These are phyloP conservation scores for Fomitopsis pinicola DNA, from an alignment of 1,284 basidiomycete species.

Conservation along the genomic window DNA sequence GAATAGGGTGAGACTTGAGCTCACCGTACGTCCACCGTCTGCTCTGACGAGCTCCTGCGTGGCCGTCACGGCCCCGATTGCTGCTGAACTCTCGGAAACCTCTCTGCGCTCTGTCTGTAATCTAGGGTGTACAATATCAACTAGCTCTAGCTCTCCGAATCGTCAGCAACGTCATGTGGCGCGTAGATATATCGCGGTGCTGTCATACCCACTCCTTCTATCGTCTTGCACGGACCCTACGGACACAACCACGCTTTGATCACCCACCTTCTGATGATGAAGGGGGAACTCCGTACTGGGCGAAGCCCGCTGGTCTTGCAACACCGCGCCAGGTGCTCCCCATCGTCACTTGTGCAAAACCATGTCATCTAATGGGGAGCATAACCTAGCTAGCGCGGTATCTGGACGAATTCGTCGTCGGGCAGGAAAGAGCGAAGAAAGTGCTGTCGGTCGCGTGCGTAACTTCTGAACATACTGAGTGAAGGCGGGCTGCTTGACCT, in stretches of 20 bases:
- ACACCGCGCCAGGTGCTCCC: constrained; percentile 64
- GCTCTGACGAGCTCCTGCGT: background rate
- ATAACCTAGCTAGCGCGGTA: constrained; percentile 71
- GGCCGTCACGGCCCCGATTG: background rate
- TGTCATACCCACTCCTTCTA: constrained; percentile 1
- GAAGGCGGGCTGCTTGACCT: constrained; percentile 1
- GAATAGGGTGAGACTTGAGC: background rate
- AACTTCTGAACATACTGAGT: background rate
- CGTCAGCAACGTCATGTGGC: background rate
- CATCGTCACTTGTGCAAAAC: background rate
- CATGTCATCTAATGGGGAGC: background rate
- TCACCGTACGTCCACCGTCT: background rate
- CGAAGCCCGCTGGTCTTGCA: constrained; percentile 43
- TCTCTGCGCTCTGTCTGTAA: background rate
- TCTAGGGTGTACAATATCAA: constrained; percentile 2
- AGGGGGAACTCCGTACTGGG: constrained; percentile 11
- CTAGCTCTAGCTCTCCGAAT: background rate
- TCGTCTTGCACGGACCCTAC: constrained; percentile 22
- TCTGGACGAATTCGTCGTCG: constrained; percentile 87
- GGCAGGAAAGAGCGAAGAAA: constrained; percentile 91
- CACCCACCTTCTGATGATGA: constrained; percentile 29
- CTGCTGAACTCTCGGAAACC: background rate
- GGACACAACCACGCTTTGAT: constrained; percentile 43
- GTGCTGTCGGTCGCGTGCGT: constrained; percentile 66
- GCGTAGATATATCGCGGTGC: constrained; percentile 2